phyloP scores from a whole-genome alignment of 768 basidiomycete species.

The Phaeotremella skinneri region DNA sequence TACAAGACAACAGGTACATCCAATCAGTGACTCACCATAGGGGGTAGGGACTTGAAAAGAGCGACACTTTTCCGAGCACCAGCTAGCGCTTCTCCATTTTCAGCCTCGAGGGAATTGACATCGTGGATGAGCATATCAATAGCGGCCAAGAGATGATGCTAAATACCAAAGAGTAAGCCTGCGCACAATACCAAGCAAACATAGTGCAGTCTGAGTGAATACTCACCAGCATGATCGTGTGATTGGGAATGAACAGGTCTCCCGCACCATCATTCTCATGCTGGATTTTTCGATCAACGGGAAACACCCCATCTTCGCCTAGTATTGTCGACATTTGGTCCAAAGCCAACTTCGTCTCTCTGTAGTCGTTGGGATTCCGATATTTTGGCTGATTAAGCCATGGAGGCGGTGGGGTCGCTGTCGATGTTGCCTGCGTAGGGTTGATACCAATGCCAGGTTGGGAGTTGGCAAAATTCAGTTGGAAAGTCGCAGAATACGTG shows the following conservation, averaged over 20 bases:
- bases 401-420: conserved; percentile 16
- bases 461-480: background rate
- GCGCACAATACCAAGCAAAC: background rate
- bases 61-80: conserved; percentile 29
- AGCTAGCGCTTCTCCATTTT: conserved; percentile 34
- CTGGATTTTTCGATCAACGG: conserved; percentile 25
- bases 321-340: conserved; percentile 25
- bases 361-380: conserved; percentile 29
- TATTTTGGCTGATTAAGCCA: conserved; percentile 41
- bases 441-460: background rate
- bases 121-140: conserved; percentile 41
- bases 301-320: conserved; percentile 37
- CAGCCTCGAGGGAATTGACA: conserved; percentile 39
- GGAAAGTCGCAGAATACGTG: conserved; percentile 6
- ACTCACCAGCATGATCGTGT: conserved; percentile 35
- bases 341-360: conserved; percentile 29
- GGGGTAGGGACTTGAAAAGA: conserved; percentile 24
- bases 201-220: background rate
- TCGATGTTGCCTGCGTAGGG: conserved; percentile 1
- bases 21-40: conserved; percentile 24
- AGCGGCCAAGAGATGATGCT: conserved; percentile 38
- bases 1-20: background rate
- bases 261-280: conserved; percentile 22
- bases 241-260: conserved; percentile 22
- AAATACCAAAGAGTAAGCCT: background rate